Evolutionary conservation across 2,329 filamentous ascomycete species (phyloP).

Genomic region (Sporothrix pseudoabietina): DNA sequence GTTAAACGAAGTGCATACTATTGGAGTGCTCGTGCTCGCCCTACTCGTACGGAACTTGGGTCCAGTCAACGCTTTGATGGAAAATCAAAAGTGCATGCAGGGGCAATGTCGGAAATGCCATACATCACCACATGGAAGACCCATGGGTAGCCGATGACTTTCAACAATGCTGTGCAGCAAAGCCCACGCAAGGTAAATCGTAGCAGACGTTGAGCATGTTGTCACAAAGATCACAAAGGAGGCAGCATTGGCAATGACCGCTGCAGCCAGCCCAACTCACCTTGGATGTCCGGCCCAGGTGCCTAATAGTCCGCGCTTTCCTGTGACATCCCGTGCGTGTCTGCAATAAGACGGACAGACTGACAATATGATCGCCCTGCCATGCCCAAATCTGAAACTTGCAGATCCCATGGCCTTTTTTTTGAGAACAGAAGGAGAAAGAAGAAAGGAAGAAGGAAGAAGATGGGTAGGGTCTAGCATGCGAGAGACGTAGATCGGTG

Average conservation of each 20-base stretch:
- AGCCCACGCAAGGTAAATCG: not conserved
- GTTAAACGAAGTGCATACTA: not conserved
- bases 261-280: not conserved
- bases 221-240: not conserved
- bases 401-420: not conserved
- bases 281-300: not conserved
- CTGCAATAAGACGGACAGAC: not conserved
- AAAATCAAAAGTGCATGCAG: not conserved
- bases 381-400: constrained; percentile 16
- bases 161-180: not conserved
- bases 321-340: not conserved
- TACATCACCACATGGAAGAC: not conserved
- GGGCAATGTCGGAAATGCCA: not conserved
- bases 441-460: not conserved
- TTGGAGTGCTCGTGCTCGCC: not conserved
- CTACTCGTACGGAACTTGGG: constrained; percentile 1
- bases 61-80: not conserved
- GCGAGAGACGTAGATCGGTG: not conserved
- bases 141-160: not conserved
- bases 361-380: constrained; percentile 6
- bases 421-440: not conserved
- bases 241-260: not conserved
- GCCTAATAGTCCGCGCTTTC: not conserved
- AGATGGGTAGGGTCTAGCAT: not conserved
- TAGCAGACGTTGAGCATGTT: not conserved